phyloP scores from a whole-genome alignment of 2,329 filamentous ascomycete species.

The Scytalidium lignicola region DNA sequence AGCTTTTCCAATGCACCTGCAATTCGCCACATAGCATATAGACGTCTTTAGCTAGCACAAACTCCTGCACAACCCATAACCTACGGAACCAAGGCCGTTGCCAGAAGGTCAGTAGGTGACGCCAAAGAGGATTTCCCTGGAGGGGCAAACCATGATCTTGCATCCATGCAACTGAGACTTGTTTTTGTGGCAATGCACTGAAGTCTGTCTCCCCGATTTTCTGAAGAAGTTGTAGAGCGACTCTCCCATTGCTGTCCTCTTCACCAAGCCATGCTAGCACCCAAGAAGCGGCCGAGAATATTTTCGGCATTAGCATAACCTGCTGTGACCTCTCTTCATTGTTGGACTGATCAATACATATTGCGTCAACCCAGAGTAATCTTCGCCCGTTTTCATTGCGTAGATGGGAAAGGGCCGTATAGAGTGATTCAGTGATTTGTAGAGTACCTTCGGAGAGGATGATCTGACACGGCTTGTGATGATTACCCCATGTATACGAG shows the following conservation, averaged over 20 bases:
- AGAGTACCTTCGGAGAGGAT: slow-evolving; percentile 1
- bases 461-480: background rate
- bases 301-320: slow-evolving; percentile 1
- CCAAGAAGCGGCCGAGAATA: slow-evolving; percentile 1
- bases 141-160: background rate
- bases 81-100: slow-evolving; percentile 2
- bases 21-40: slow-evolving; percentile 2
- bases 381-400: background rate
- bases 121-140: background rate
- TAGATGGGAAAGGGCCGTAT: slow-evolving; percentile 1
- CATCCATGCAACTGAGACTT: background rate
- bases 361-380: slow-evolving; percentile 3
- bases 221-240: background rate
- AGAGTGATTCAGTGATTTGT: slow-evolving; percentile 1
- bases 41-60: slow-evolving; percentile 3
- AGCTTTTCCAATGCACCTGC: slow-evolving; percentile 3
- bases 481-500: background rate
- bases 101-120: background rate
- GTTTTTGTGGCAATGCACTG: background rate
- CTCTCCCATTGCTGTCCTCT: background rate
- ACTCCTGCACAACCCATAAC: slow-evolving; percentile 8
- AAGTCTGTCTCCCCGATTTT: background rate
- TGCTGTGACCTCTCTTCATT: slow-evolving; percentile 3
- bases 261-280: slow-evolving; percentile 3
- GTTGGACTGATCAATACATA: slow-evolving; percentile 6